Evolutionary conservation across 768 basidiomycete genomes (phyloP), one percentile per base, ranked within the genome.

Genomic region (Phylloporus arenicola): DNA sequence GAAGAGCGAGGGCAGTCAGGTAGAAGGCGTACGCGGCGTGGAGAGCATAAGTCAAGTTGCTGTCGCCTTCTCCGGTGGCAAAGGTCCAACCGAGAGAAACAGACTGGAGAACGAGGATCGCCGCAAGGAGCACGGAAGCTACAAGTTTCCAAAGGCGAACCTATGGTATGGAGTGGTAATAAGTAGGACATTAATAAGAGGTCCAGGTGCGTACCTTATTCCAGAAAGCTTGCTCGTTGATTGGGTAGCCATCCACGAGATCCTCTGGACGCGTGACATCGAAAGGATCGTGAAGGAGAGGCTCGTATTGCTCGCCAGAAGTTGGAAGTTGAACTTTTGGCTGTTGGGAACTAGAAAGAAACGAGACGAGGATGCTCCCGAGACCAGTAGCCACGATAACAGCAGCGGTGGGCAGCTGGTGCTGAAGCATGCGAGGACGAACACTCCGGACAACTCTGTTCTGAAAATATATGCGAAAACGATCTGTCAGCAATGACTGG

Each of bases 181-280:
- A 11, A 53, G 43, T 29, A n/a, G 30, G n/a, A 20, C 50, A 6
- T 6, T 29, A 25, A 9, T 9, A 22, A 20, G 17, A 39, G 12
- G 20, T 39, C 10, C 11, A 29, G 4, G 27, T 41, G 67, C 76
- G 40, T 56, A 78, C 83, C 65, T 71, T 68, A n/a, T 59, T 56
- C 83, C 82, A 84, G 64, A 89, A 89, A 3, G 50, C 67, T 4
- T 71, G 72, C 45, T 78, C 83, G 20, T 86, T 67, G 35, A 88
- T 71, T 8, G 87, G 83, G 46, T 77, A 76, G 4, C 86, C 86
- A 53, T 88, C 83, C 12, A 82, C 52, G 31, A 79, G 56, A 57
- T 92, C 89, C 62, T 85, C 83, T 9, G 82, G 78, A n/a, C 63
- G 80, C 17, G 81, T 78, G n/a, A 92, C 82, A 61, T 82, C 79